A percentile compares a stretch with the other conserved stretches of the same genome.
phyloP scores from a whole-genome alignment of 306 rosid genomes.

The Quercus cerris region DNA sequence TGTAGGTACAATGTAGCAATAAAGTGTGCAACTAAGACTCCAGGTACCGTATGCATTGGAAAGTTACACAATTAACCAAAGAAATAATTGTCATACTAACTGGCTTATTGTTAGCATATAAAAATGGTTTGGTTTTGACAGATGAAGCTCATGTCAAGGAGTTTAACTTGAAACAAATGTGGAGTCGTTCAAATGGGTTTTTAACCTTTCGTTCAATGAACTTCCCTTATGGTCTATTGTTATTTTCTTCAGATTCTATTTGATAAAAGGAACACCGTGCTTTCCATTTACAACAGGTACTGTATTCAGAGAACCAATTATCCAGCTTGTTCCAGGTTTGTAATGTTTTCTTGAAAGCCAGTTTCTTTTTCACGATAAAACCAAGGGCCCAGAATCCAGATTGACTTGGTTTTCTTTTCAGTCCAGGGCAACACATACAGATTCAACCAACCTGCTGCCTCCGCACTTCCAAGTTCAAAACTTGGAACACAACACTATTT shows the following conservation, averaged over 20 bases:
- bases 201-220: slow-evolving; percentile 78
- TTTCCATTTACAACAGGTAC: slow-evolving; percentile 56
- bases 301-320: slow-evolving; percentile 94
- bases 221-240: background rate
- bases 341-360: background rate
- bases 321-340: slow-evolving; percentile 93
- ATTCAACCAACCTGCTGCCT: too few species aligned
- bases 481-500: too few species aligned
- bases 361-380: background rate
- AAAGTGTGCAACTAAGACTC: slow-evolving; percentile 97
- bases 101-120: slow-evolving; percentile 11
- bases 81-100: background rate
- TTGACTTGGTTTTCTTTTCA: slow-evolving; percentile 16
- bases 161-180: slow-evolving; percentile 80
- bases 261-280: background rate
- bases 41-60: slow-evolving; percentile 44
- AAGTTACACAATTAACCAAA: background rate
- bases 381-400: slow-evolving; percentile 21
- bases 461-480: too few species aligned
- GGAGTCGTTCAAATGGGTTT: slow-evolving; percentile 98
- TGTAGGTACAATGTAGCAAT: slow-evolving; percentile 93
- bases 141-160: slow-evolving; percentile 70
- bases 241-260: slow-evolving; percentile 5
- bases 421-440: slow-evolving; percentile 5
- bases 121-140: slow-evolving; percentile 42